Evolutionary conservation across 73 alveolate species (phyloP).

Genomic region (Tetrahymena thermophila): DNA sequence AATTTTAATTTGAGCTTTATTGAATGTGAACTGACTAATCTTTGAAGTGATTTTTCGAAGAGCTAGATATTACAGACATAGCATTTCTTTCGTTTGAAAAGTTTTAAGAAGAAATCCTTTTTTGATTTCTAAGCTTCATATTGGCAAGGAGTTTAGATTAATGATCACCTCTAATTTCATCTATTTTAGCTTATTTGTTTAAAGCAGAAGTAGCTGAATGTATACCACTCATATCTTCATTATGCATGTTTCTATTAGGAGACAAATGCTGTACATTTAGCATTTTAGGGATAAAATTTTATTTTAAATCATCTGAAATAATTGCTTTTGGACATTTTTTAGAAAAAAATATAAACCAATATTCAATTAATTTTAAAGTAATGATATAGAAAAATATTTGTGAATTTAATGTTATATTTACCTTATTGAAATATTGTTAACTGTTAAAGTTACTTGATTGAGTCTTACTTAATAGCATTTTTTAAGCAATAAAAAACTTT

Average conservation of each 20-base stretch:
- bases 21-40: not conserved
- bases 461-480: not conserved
- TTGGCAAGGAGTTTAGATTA: not conserved
- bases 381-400: no score
- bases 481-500: not conserved
- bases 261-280: not conserved
- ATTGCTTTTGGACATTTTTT: not conserved
- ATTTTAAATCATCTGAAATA: not conserved
- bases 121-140: not conserved
- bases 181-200: not conserved
- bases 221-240: not conserved
- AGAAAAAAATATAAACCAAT: not conserved
- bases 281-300: not conserved
- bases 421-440: not conserved
- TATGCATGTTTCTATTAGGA: not conserved
- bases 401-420: not conserved
- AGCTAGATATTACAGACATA: not conserved
- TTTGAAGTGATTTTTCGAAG: not conserved
- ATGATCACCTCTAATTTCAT: not conserved
- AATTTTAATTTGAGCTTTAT: not conserved
- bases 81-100: not conserved
- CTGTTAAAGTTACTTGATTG: not conserved
- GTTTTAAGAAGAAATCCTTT: not conserved
- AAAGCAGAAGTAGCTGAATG: not conserved
- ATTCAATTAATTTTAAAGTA: no score